Base-by-base conservation (phyloP, 2,329 filamentous ascomycete genomes). In the Annulohypoxylon truncatum region DNA sequence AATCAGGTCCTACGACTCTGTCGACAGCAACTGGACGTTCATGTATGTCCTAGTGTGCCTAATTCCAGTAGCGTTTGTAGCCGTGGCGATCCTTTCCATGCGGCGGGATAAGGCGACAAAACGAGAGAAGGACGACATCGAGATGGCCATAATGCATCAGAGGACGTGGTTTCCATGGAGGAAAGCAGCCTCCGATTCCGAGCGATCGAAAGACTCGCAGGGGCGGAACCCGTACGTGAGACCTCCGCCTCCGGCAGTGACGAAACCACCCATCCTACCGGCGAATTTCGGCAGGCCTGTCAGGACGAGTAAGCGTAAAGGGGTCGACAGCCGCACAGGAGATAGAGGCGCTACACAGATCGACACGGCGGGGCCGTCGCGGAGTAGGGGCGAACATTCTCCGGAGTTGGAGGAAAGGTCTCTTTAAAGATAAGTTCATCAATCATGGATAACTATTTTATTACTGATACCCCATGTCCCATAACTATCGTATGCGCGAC, bases 141-240 rank as follows among this genome's bases (percentile, higher is more conserved):
- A 73, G 61, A 46, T 74, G 52, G 48, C 64, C 64, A 72, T 59
- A 78, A 51, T 77, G 80, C 29, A 42, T 47, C 38, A 47, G 12
- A 54, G 58, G 28, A 4, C 24, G 10, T 38, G 47, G 24, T 58
- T 64, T 31, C 67, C 65, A 5, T 67, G 64, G 67, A 58, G 47
- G 48, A 59, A 53, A 31, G 55, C 38, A 8, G 44, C 55, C 1
- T 85, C 83, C 7, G 87, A 82, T 44, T 48, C 57, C 7, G 44
- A 61, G 38, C 40, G 33, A 20, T 18, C 56, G 12, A 22, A 29
- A 26, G 47, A 13, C 6, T 9, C 29, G 10, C 29, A 10, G 4
- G 29, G 29, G 29, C 29, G 10, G 29, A 2, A 31, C 12, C 44
- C 24, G 15, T 13, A 53, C 6, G 31, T 33, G 33, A 35, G 15